These are phyloP conservation scores for Mitragyna speciosa DNA, from an alignment of 257 asterid genomes.

Conservation along the genomic window DNA sequence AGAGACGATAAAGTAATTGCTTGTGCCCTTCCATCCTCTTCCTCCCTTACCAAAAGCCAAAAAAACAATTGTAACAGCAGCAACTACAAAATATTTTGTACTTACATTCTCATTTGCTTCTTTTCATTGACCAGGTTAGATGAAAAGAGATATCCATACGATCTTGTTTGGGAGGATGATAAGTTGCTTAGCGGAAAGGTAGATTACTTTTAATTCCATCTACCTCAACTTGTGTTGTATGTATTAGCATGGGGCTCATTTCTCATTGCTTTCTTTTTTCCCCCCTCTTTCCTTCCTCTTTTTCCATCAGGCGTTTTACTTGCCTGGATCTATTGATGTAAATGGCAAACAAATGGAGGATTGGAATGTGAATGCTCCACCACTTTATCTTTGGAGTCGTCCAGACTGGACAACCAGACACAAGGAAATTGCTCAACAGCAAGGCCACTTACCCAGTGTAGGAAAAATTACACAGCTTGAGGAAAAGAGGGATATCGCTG, in stretches of 20 bases:
- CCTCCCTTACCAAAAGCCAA: not conserved
- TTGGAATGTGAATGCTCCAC: slow-evolving; percentile 69
- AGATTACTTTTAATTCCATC: slow-evolving; percentile 15
- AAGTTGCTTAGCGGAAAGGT: slow-evolving; percentile 74
- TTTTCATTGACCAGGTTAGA: slow-evolving; percentile 55
- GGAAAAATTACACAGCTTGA: slow-evolving; percentile 15
- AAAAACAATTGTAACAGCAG: not conserved
- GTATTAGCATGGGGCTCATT: not conserved
- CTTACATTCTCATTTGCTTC: slow-evolving; percentile 7
- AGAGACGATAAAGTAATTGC: slow-evolving; percentile 59
- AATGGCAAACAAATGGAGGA: slow-evolving; percentile 72
- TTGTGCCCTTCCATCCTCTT: slow-evolving; percentile 5
- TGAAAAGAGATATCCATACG: slow-evolving; percentile 45
- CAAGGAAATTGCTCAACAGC: slow-evolving; percentile 61
- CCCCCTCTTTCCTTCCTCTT: too few species aligned
- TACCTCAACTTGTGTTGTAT: not conserved
- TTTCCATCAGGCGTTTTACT: slow-evolving; percentile 69
- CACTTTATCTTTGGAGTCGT: slow-evolving; percentile 83
- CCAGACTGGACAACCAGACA: slow-evolving; percentile 63
- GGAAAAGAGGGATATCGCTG: slow-evolving; percentile 14
- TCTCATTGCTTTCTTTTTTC: not conserved
- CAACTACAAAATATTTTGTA: not conserved
- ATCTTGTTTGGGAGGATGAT: slow-evolving; percentile 79
- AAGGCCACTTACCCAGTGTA: slow-evolving; percentile 40
- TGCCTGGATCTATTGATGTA: slow-evolving; percentile 81